Evolutionary conservation across 2,329 filamentous ascomycete species (phyloP).

Genomic region (Alternaria sp.): DNA sequence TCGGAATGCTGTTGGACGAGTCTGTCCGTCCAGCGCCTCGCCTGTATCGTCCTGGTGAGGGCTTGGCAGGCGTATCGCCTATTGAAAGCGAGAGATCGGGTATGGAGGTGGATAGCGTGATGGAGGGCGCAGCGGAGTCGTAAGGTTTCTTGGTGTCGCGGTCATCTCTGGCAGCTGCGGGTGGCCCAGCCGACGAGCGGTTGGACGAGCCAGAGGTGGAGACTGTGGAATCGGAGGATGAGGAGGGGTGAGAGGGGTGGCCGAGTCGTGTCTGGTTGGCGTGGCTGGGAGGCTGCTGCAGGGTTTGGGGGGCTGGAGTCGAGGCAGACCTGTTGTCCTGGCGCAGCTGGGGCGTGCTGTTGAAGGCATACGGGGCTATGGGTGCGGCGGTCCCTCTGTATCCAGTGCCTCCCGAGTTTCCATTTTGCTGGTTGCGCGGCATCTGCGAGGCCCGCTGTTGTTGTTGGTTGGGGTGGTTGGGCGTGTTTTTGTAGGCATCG

Average conservation of each 20-base stretch:
- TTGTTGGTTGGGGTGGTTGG: slow-evolving; percentile 44
- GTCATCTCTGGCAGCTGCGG: slow-evolving; percentile 58
- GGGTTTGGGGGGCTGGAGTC: slow-evolving; percentile 55
- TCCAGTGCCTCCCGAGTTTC: slow-evolving; percentile 44
- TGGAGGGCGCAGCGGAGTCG: slow-evolving; percentile 53
- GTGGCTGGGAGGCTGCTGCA: slow-evolving; percentile 35
- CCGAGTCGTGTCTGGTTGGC: slow-evolving; percentile 37
- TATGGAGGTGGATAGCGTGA: slow-evolving; percentile 58
- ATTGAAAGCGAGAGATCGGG: slow-evolving; percentile 62
- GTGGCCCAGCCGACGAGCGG: slow-evolving; percentile 48
- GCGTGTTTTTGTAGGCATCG: slow-evolving; percentile 54
- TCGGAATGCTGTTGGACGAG: slow-evolving; percentile 46
- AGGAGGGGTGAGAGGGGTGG: slow-evolving; percentile 49
- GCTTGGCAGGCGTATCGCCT: slow-evolving; percentile 67
- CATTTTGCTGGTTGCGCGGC: slow-evolving; percentile 53
- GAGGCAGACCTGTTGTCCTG: slow-evolving; percentile 63
- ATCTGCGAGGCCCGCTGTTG: slow-evolving; percentile 50
- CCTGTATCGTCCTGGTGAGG: slow-evolving; percentile 83
- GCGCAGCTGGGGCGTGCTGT: slow-evolving; percentile 60
- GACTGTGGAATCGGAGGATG: slow-evolving; percentile 51
- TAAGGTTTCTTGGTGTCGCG: slow-evolving; percentile 48
- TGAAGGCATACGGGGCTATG: slow-evolving; percentile 59
- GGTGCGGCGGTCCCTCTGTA: slow-evolving; percentile 54
- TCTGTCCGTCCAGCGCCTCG: slow-evolving; percentile 66
- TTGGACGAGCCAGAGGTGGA: slow-evolving; percentile 59